Conservation (phyloP, 352 stramenopile genomes). For the Blastocystis sp. region DNA sequence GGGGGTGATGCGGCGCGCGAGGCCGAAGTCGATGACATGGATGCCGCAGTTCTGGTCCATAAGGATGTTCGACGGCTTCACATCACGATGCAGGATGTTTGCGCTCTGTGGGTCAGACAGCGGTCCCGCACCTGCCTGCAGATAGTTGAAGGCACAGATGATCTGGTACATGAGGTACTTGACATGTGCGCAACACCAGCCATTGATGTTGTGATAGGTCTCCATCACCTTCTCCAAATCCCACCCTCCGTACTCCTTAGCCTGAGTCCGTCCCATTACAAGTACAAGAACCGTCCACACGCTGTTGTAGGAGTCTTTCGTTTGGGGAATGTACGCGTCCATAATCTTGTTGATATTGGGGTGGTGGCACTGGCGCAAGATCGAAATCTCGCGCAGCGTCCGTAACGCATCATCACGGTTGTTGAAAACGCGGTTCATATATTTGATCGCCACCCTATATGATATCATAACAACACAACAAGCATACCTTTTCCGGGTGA, state of each 20-base stretch:
- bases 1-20: conserved; percentile 81
- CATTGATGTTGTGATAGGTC: conserved; percentile 50
- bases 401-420: conserved; percentile 48
- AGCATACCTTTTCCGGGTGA: conserved; percentile 22
- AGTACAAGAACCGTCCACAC: conserved; percentile 68
- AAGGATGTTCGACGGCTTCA: conserved; percentile 94
- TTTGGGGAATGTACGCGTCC: conserved; percentile 40
- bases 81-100: conserved; percentile 86
- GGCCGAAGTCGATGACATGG: conserved; percentile 91
- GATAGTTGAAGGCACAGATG: conserved; percentile 63
- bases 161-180: conserved; percentile 67
- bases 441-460: conserved; percentile 60
- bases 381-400: conserved; percentile 66
- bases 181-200: conserved; percentile 51
- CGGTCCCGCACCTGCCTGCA: not conserved
- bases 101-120: conserved; percentile 71
- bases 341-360: conserved; percentile 64
- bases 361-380: conserved; percentile 67
- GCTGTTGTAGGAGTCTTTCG: conserved; percentile 60
- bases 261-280: not conserved
- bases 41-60: conserved; percentile 95
- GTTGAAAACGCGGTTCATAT: conserved; percentile 59
- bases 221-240: conserved; percentile 63
- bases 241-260: conserved; percentile 67
- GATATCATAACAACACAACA: not conserved